Evolutionary conservation across 495 filamentous ascomycete species (phyloP), one percentile per base, ranked within the genome.

Genomic region (Chaetomium fimeti): DNA sequence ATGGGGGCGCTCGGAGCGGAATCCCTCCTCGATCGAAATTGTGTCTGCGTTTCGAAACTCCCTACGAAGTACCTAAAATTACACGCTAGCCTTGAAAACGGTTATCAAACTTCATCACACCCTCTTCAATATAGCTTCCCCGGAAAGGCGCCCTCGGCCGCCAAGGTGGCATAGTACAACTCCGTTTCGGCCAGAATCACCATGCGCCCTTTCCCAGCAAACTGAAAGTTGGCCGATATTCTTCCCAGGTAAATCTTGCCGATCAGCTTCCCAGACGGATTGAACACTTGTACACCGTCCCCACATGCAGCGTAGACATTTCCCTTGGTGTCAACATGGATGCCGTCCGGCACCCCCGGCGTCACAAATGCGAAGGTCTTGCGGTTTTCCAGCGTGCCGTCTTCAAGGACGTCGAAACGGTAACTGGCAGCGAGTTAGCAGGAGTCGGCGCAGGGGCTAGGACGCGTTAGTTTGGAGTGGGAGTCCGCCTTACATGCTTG

Each of bases 241-340:
- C 62, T 66, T 15, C 79, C 79, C 4, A 77, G 64, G 40, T 80
- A 79, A 27, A 87, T 85, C 72, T 84, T 87, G 20, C 85, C 87
- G 5, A 89, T 70, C 3, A 87, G 76, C 6, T 77, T 81, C 18
- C 85, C 85, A 0, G 80, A 81, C 4, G 81, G 74, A 56, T 81
- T 84, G 77, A 78, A 89, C 5, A 89, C 82, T 53, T 87, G 80
- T n/a, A 88, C 77, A 27, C 87, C 86, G 64, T 87, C 86, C 3
- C 83, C 84, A 51, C 79, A 83, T 4, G 82, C 86, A 25, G 79
- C 75, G 64, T 87, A 89, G 6, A 89, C 81, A 64, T 87, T 86
- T 0, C 85, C 85, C 12, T 81, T 75, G 36, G 77, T 75, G 70
- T 89, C 86, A 65, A 76, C 77, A 66, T 88, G 86, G 53, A 89